These are phyloP conservation scores for Phytophthora meadii DNA, from an alignment of 352 stramenopile species.

Conservation along the genomic window DNA sequence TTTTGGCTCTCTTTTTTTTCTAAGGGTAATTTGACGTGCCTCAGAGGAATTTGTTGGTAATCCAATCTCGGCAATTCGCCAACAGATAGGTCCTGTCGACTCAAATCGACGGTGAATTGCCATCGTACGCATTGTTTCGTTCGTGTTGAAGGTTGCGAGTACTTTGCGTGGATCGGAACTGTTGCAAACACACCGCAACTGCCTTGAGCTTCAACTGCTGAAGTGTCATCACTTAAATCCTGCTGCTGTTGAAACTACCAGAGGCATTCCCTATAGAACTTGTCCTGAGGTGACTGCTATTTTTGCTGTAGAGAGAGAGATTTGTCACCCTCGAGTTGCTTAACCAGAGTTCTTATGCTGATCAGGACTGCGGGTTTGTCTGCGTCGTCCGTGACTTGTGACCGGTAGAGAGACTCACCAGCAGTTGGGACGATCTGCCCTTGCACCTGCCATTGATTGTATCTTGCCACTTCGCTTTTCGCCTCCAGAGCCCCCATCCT, in stretches of 20 bases:
- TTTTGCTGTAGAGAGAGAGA: conserved; percentile 11
- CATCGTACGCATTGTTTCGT: too few species aligned
- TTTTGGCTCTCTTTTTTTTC: too few species aligned
- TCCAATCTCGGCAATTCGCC: too few species aligned
- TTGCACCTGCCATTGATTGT: neutral
- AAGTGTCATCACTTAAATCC: too few species aligned
- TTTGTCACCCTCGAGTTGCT: conserved; percentile 3
- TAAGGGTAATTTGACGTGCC: too few species aligned
- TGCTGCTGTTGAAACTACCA: conserved; percentile 1
- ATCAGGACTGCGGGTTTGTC: conserved; percentile 26
- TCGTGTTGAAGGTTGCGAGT: neutral
- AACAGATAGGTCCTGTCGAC: too few species aligned
- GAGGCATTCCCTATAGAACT: conserved; percentile 8
- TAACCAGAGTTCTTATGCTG: conserved; percentile 25
- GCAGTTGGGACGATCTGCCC: conserved; percentile 4
- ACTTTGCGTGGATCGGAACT: neutral
- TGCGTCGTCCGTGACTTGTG: neutral
- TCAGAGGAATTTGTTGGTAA: too few species aligned
- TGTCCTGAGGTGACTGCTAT: conserved; percentile 11
- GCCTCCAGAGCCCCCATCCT: conserved; percentile 1
- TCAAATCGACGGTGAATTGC: too few species aligned
- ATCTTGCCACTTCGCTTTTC: conserved; percentile 32
- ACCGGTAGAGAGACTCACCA: conserved; percentile 12
- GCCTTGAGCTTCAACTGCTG: neutral
- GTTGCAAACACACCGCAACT: neutral